Evolutionary conservation across 768 basidiomycete species (phyloP), one percentile per base, ranked within the genome.

Genomic region (Gyrodon lividus): DNA sequence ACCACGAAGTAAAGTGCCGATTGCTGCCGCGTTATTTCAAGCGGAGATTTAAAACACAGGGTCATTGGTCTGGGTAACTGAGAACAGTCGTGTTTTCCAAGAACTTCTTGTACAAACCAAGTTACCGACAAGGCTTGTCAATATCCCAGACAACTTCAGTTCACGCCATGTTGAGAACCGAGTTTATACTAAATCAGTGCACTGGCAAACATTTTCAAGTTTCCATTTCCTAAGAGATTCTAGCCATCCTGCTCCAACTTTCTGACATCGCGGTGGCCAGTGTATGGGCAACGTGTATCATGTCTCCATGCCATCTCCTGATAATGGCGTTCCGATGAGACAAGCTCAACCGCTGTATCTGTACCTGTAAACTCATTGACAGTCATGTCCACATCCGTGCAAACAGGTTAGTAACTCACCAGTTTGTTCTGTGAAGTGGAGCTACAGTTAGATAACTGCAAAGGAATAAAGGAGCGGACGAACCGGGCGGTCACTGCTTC

Each of bases 401-500:
- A 20, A 17, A 41, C 10, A 13, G 17, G n/a, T 17, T 31, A n/a
- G 10, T 9, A 28, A 51, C 61, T 43, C 16, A 60, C 67, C 67
- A 68, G 42, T 59, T 70, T 19, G 66, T 68, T 52, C 66, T 68
- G 41, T 43, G 34, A n/a, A 43, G 39, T 37, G 23, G 8, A 20
- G 34, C 24, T 9, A 16, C 45, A 22, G n/a, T 66, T 23, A 59
- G 38, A 8, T 16, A 7, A 12, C 5, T 35, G 6, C 8, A 4
- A 3, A 35, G 7, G 10, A 5, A 2, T 10, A 28, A 24, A 46
- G 16, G 26, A 45, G 46, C 30, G 13, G 38, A 48, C 71, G 24
- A 58, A 77, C 79, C 87, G 62, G 30, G 92, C 87, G 58, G 92
- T 85, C 3, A 98, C 97, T 1, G 94, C 96, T 61, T 89, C 91